Evolutionary conservation across 495 filamentous ascomycete species (phyloP).

Genomic region (Xylaria bambusicola): DNA sequence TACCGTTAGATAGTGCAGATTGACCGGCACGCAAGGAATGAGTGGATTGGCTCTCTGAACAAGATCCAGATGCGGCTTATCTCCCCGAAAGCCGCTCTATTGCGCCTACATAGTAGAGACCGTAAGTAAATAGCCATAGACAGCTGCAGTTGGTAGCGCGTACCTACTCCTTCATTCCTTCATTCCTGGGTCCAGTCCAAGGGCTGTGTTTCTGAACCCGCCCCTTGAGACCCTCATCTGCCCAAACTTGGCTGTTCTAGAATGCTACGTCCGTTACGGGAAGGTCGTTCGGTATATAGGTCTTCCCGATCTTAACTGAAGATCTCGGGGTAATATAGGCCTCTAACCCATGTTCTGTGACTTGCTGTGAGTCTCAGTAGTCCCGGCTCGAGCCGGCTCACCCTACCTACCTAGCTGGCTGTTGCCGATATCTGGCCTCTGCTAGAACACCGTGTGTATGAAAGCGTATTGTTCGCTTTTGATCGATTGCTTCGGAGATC

Average conservation of each 20-base stretch:
- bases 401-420: too few relatives aligned
- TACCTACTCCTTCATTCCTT: slow-evolving; percentile 13
- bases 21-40: too few relatives aligned
- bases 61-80: background rate
- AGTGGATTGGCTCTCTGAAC: too few relatives aligned
- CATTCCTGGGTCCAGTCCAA: background rate
- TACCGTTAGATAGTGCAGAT: too few relatives aligned
- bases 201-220: background rate
- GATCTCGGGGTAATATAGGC: too few relatives aligned
- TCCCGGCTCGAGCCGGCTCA: too few relatives aligned
- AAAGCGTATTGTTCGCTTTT: background rate
- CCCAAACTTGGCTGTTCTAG: background rate
- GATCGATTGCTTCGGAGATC: slow-evolving; percentile 7
- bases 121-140: too few relatives aligned
- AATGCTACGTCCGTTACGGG: background rate
- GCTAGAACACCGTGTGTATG: background rate
- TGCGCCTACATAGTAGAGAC: background rate
- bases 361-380: too few relatives aligned
- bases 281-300: background rate
- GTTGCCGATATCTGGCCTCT: background rate
- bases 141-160: too few relatives aligned
- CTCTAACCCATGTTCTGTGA: too few relatives aligned
- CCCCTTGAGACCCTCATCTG: background rate
- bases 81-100: slow-evolving; percentile 6
- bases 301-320: slow-evolving; percentile 4